Conservation (phyloP, 305 asterid genomes). For the Fraxinus sp. region DNA sequence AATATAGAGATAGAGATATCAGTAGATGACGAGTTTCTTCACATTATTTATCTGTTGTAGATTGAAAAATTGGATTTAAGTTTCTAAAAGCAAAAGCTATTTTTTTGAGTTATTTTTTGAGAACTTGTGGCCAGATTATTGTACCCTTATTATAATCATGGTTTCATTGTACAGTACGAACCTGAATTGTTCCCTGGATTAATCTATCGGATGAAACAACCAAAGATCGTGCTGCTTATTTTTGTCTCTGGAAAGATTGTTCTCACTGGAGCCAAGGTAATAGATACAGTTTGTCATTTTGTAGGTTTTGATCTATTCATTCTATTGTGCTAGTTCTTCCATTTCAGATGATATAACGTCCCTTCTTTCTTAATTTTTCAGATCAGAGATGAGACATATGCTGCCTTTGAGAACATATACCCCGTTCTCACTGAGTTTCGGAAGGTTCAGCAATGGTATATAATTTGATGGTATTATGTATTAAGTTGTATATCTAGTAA, state of each 20-base stretch:
- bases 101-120: not conserved
- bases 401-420: slow-evolving; percentile 66
- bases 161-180: slow-evolving; percentile 46
- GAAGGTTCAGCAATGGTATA: slow-evolving; percentile 63
- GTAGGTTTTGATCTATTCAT: not conserved
- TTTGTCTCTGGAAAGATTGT: slow-evolving; percentile 74
- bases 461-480: not conserved
- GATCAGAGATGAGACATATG: slow-evolving; percentile 62
- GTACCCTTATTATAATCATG: slow-evolving; percentile 9
- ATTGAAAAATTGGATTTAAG: not conserved
- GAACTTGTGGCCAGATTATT: not conserved
- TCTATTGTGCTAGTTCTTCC: not conserved
- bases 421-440: slow-evolving; percentile 66
- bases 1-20: not conserved
- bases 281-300: slow-evolving; percentile 5
- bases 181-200: slow-evolving; percentile 73
- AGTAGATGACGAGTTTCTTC: not conserved
- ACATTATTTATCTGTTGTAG: not conserved
- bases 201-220: slow-evolving; percentile 70
- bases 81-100: not conserved
- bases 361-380: slow-evolving; percentile 29
- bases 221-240: slow-evolving; percentile 67
- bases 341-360: not conserved
- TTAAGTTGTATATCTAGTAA: not conserved
- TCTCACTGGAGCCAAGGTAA: slow-evolving; percentile 74